phyloP scores from a whole-genome alignment of 441 rosid genomes.

The Kokia cookei region DNA sequence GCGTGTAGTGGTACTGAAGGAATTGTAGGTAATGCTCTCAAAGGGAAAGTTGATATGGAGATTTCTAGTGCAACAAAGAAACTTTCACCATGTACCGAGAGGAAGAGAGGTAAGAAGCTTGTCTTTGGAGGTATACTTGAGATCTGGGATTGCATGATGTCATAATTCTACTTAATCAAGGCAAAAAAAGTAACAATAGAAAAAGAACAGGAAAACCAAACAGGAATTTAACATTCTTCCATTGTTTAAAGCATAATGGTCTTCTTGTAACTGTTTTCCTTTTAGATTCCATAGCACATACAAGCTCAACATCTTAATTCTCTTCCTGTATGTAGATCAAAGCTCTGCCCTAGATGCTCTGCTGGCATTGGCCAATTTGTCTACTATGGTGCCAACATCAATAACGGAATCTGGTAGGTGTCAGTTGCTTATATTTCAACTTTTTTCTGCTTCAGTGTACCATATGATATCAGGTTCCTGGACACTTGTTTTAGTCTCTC shows the following conservation, averaged over 20 bases:
- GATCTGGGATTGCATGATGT: neutral
- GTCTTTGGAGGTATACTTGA: conserved; percentile 51
- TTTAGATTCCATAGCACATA: neutral
- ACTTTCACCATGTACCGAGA: conserved; percentile 28
- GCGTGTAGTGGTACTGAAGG: conserved; percentile 76
- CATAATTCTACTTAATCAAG: neutral
- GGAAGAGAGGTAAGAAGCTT: conserved; percentile 49
- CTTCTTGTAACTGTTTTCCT: conserved; percentile 2
- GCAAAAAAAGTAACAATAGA: neutral
- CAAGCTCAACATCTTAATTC: neutral
- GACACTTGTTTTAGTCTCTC: neutral
- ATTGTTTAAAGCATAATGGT: neutral
- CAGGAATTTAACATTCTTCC: neutral
- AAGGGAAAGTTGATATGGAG: conserved; percentile 37
- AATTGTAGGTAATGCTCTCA: conserved; percentile 24
- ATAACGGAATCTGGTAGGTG: conserved; percentile 71
- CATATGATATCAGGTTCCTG: neutral
- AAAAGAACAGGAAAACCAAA: neutral
- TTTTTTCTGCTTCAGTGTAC: neutral
- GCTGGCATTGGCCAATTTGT: conserved; percentile 63
- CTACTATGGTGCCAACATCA: conserved; percentile 37
- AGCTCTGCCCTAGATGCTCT: conserved; percentile 56
- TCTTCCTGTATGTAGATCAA: conserved; percentile 48
- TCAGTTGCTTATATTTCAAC: conserved; percentile 11
- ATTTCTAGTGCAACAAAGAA: conserved; percentile 39